A percentile compares a stretch with the other conserved stretches of the same genome.
Conservation (phyloP, 192 early-diverging fungal genomes). For the Entrophospora sp. region DNA sequence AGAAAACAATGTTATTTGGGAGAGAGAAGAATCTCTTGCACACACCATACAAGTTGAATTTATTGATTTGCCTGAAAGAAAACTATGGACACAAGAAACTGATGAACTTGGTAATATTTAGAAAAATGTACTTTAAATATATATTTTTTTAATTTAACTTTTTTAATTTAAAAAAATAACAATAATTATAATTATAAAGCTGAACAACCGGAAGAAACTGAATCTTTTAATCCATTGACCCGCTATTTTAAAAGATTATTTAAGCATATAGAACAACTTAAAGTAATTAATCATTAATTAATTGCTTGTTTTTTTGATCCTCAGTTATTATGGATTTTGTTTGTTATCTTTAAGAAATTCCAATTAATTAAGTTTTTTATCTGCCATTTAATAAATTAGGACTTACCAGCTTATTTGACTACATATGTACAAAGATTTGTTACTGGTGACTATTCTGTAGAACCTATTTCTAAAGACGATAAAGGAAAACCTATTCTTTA, state of each 20-base stretch:
- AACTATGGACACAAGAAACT: conserved; percentile 53
- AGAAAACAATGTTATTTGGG: conserved; percentile 50
- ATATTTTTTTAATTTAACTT: not conserved
- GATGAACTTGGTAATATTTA: conserved; percentile 62
- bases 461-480: not conserved
- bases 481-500: conserved; percentile 25
- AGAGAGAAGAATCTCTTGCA: conserved; percentile 79
- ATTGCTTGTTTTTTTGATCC: conserved; percentile 30
- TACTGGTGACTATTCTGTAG: not conserved
- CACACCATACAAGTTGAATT: conserved; percentile 60
- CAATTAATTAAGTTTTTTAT: not conserved
- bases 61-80: conserved; percentile 73
- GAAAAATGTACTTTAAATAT: too few relatives aligned
- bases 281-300: conserved; percentile 22
- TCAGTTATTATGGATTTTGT: not conserved
- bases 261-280: conserved; percentile 41
- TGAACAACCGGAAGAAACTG: conserved; percentile 40
- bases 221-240: conserved; percentile 38
- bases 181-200: conserved; percentile 2
- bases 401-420: not conserved
- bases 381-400: not conserved
- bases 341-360: not conserved
- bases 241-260: conserved; percentile 59
- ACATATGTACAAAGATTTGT: conserved; percentile 8
- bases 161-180: not conserved